phyloP scores from a whole-genome alignment of 257 asterid species.

The Perilla frutescens region DNA sequence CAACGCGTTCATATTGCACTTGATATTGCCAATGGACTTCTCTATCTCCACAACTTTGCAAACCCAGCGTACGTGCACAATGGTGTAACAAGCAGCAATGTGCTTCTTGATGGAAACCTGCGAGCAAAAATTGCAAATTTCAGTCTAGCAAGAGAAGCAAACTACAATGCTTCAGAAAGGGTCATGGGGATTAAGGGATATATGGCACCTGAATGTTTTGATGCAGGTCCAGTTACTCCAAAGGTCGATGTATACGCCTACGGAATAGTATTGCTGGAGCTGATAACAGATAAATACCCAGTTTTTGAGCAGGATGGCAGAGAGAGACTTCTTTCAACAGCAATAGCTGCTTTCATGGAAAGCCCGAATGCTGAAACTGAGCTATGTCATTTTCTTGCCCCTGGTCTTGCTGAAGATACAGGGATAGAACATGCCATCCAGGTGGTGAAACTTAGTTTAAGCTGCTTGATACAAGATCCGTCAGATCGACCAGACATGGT shows the following conservation, averaged over 20 bases:
- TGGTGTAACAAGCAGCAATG: conserved; percentile 50
- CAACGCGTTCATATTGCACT: conserved; percentile 53
- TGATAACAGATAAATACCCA: conserved; percentile 49
- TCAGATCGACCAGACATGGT: conserved; percentile 59
- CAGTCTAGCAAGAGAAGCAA: conserved; percentile 53
- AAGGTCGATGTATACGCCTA: conserved; percentile 60
- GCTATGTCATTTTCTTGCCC: conserved; percentile 36
- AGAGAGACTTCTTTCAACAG: conserved; percentile 45
- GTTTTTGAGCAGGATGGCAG: conserved; percentile 40
- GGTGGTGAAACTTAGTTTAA: conserved; percentile 46
- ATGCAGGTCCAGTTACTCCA: conserved; percentile 44
- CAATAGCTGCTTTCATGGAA: conserved; percentile 33
- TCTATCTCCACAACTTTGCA: conserved; percentile 65
- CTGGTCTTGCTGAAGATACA: conserved; percentile 41
- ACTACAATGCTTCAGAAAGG: conserved; percentile 27
- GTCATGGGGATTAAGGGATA: conserved; percentile 47
- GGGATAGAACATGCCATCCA: conserved; percentile 42
- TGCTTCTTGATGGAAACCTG: conserved; percentile 60
- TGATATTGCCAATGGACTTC: conserved; percentile 70
- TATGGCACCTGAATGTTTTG: conserved; percentile 56
- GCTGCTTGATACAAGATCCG: conserved; percentile 57
- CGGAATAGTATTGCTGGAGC: conserved; percentile 61
- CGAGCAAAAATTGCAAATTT: conserved; percentile 66
- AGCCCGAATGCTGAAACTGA: conserved; percentile 43
- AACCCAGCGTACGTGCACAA: conserved; percentile 60